phyloP scores from a whole-genome alignment of 2,329 filamentous ascomycete species.

The Dactylellina parvicollis region DNA sequence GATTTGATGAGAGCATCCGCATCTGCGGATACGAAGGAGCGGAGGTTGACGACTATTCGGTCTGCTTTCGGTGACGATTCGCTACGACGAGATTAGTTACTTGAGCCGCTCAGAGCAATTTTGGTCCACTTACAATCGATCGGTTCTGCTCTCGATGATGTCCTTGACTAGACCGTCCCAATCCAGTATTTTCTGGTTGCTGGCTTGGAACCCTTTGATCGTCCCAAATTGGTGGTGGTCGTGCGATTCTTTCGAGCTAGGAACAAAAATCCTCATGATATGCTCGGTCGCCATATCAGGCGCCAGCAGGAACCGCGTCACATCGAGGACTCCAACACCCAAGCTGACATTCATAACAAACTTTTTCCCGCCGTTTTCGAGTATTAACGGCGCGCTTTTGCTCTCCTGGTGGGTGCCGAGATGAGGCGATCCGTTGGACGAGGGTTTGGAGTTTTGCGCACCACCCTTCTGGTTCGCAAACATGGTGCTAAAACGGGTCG shows the following conservation, averaged over 20 bases:
- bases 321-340: slow-evolving; percentile 58
- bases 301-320: slow-evolving; percentile 57
- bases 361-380: slow-evolving; percentile 39
- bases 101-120: background rate
- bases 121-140: slow-evolving; percentile 56
- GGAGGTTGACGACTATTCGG: slow-evolving; percentile 80
- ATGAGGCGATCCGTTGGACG: slow-evolving; percentile 43
- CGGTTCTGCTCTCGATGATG: slow-evolving; percentile 58
- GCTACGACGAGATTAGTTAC: slow-evolving; percentile 53
- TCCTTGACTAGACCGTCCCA: slow-evolving; percentile 58
- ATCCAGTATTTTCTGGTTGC: slow-evolving; percentile 55
- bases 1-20: slow-evolving; percentile 82
- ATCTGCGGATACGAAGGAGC: slow-evolving; percentile 79
- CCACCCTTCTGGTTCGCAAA: slow-evolving; percentile 41
- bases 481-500: slow-evolving; percentile 51
- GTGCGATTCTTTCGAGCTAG: slow-evolving; percentile 51
- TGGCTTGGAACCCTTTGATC: slow-evolving; percentile 50
- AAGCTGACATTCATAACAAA: slow-evolving; percentile 54
- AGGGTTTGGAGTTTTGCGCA: background rate
- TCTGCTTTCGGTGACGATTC: slow-evolving; percentile 78
- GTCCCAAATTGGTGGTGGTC: slow-evolving; percentile 51
- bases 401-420: slow-evolving; percentile 38
- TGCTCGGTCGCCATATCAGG: slow-evolving; percentile 57
- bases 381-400: slow-evolving; percentile 39
- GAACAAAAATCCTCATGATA: slow-evolving; percentile 58